Base-by-base conservation (phyloP, 2,329 filamentous ascomycete species). In the Cytospora paraplurivora region DNA sequence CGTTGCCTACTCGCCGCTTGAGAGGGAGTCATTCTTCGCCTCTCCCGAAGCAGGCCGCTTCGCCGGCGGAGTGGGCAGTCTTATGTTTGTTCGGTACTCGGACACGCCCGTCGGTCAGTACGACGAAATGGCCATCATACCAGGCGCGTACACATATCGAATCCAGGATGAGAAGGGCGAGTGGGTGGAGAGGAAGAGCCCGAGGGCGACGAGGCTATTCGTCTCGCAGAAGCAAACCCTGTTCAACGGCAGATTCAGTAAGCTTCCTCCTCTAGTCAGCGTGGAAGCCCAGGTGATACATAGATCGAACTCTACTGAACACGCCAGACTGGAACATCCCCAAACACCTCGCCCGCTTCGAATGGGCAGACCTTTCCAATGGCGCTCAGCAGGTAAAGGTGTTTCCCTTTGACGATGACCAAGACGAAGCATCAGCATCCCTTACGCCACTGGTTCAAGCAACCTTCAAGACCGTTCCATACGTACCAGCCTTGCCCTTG, bases 291-390 rank as follows among this genome's bases (percentile, higher is more conserved):
- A 27, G 27, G 4, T 4, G 27, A 27, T 27, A 27, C 27, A 27
- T 17, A 47, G 10, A 2, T 15, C 7, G 1, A 15, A 6, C 2
- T 44, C n/a, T 37, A 44, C 34, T 53, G 8, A 19, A 21, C 27
- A 17, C 8, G 17, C 7, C 52, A 82, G 80, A 84, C 66, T 85
- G 82, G 82, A 84, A 83, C 68, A 79, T 82, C 35, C 82, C 82
- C 13, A 85, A 85, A 67, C 81, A 85, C 62, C 76, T 85, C 15
- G 83, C 83, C 41, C 73, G 73, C 12, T 85, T 85, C 68, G 75
- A 77, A 15, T 85, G 80, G 76, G 71, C 72, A 15, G 68, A 75
- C 19, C 66, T 73, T 38, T 63, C 74, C 7, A 71, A 77, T 63
- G 75, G 74, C 37, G 72, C 75, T 35, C 75, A 74, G 19, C 72